phyloP scores from a whole-genome alignment of 192 early-diverging fungal species.

The Gorgonomyces haynaldii region DNA sequence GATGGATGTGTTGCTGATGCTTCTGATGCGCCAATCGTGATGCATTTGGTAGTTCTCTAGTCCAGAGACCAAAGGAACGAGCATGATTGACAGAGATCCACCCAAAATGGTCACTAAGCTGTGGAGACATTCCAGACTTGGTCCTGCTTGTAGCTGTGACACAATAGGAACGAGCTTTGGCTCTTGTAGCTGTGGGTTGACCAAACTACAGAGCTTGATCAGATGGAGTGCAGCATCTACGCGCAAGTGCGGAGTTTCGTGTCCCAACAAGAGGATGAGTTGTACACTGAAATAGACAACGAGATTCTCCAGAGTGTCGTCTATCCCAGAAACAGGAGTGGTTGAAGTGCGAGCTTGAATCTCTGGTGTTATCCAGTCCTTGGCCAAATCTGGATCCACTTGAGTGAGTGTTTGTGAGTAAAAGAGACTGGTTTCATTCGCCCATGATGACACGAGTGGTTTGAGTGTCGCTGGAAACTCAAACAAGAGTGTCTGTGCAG shows the following conservation, averaged over 20 bases:
- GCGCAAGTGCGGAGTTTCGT: constrained; percentile 27
- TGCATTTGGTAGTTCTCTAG: constrained; percentile 43
- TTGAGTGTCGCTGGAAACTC: too few species aligned
- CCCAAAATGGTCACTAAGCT: constrained; percentile 19
- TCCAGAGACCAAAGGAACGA: constrained; percentile 42
- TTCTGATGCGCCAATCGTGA: constrained; percentile 33
- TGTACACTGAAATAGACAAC: constrained; percentile 24
- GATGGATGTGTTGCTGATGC: constrained; percentile 42
- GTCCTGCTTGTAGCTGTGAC: too few species aligned
- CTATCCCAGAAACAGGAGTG: too few species aligned
- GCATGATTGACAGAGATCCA: constrained; percentile 27
- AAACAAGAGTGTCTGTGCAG: too few species aligned
- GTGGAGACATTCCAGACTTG: too few species aligned
- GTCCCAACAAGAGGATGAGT: constrained; percentile 33
- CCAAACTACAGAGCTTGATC: not conserved
- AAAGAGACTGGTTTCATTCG: too few species aligned
- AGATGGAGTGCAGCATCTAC: constrained; percentile 17
- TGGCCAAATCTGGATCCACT: too few species aligned
- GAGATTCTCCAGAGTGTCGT: constrained; percentile 15
- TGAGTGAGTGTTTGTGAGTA: too few species aligned
- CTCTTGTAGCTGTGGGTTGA: not conserved
- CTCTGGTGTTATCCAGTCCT: too few species aligned
- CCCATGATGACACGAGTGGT: too few species aligned
- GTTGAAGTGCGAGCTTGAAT: too few species aligned
- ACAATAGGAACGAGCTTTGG: not conserved